Percentiles rank a stretch among this genome's conserved stretches.
phyloP scores from a whole-genome alignment of 768 basidiomycete genomes.

The Phlebiopsis flavidoalba region DNA sequence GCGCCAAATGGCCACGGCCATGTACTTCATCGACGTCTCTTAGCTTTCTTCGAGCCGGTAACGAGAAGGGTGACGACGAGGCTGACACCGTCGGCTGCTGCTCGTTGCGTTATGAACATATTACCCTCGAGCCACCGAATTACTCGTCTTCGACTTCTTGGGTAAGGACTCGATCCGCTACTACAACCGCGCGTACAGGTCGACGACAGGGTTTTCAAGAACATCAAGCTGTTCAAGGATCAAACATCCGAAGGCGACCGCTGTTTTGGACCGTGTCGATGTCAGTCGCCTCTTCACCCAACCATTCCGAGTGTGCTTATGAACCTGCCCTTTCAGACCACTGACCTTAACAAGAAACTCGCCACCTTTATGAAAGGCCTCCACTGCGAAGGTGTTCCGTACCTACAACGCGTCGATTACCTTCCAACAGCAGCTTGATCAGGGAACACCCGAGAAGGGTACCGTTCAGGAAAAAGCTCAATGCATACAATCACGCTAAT shows the following conservation, averaged over 20 bases:
- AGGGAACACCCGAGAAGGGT: conserved; percentile 59
- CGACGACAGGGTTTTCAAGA: conserved; percentile 94
- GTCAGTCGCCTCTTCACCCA: conserved; percentile 43
- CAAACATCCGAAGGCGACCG: conserved; percentile 82
- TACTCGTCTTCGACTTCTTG: conserved; percentile 92
- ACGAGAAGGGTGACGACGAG: conserved; percentile 99
- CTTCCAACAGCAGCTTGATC: conserved; percentile 87
- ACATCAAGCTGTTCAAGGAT: conserved; percentile 94
- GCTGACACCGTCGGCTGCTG: conserved; percentile 99
- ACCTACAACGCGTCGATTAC: conserved; percentile 98
- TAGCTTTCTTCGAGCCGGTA: conserved; percentile 97
- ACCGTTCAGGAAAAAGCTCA: conserved; percentile 93
- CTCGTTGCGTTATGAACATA: conserved; percentile 93
- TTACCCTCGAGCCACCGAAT: conserved; percentile 86
- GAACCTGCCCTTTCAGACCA: conserved; percentile 50
- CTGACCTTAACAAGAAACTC: conserved; percentile 86
- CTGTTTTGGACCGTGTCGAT: conserved; percentile 93
- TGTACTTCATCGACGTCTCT: conserved; percentile 96
- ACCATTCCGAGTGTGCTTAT: neutral
- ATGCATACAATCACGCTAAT: conserved; percentile 96
- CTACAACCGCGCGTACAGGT: conserved; percentile 88
- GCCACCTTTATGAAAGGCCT: conserved; percentile 94
- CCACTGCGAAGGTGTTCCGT: conserved; percentile 99
- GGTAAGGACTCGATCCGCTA: conserved; percentile 99
- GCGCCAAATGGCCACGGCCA: conserved; percentile 95